phyloP scores from a whole-genome alignment of 2,329 filamentous ascomycete genomes.

The Ascochyta koolunga region DNA sequence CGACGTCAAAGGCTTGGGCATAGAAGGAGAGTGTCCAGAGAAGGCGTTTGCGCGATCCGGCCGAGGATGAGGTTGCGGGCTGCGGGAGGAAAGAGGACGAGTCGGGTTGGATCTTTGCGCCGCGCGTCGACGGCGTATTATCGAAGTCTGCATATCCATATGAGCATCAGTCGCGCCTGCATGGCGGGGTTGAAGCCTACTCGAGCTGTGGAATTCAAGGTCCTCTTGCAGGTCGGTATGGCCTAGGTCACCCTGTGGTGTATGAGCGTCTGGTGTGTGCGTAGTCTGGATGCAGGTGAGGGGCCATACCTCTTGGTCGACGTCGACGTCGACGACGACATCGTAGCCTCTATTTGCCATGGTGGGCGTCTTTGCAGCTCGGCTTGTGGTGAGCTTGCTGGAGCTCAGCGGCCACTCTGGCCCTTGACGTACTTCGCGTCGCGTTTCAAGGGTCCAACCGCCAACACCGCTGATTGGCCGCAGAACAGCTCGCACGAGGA shows the following conservation, averaged over 20 bases:
- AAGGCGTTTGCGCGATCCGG: conserved; percentile 70
- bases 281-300: neutral
- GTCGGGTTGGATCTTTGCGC: conserved; percentile 55
- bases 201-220: conserved; percentile 96
- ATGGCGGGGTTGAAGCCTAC: conserved; percentile 48
- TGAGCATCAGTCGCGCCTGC: neutral
- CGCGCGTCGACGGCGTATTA: conserved; percentile 58
- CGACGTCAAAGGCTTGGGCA: conserved; percentile 97
- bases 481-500: neutral
- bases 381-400: conserved; percentile 27
- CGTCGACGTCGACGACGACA: conserved; percentile 95
- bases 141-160: conserved; percentile 65
- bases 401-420: conserved; percentile 42
- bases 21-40: conserved; percentile 95
- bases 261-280: conserved; percentile 22
- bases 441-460: conserved; percentile 18
- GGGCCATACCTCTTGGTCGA: conserved; percentile 83
- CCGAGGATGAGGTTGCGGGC: conserved; percentile 31
- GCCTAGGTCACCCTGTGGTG: conserved; percentile 83
- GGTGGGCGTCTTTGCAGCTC: conserved; percentile 17
- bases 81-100: conserved; percentile 47
- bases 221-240: conserved; percentile 98
- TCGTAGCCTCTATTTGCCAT: conserved; percentile 93
- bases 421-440: conserved; percentile 37
- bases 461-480: conserved; percentile 15